phyloP scores from a whole-genome alignment of 345 rosid species.

The Odontarrhena argentea region DNA sequence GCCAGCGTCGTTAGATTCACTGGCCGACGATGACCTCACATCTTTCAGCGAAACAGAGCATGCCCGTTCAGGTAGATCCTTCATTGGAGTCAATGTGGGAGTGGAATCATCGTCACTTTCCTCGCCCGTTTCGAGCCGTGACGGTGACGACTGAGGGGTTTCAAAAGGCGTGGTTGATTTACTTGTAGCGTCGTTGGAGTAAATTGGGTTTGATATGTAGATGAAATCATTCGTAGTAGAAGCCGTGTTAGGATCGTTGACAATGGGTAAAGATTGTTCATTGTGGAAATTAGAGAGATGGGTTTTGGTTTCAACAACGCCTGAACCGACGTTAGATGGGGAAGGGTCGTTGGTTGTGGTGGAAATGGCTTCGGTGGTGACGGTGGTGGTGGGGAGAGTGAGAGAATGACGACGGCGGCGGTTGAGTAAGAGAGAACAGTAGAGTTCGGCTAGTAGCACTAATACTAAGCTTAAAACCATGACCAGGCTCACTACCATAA shows the following conservation, averaged over 20 bases:
- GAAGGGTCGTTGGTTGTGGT: slow-evolving; percentile 5
- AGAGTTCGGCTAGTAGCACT: slow-evolving; percentile 81
- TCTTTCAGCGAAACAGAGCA: slow-evolving; percentile 71
- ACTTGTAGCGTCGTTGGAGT: slow-evolving; percentile 50
- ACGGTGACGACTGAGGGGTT: slow-evolving; percentile 84
- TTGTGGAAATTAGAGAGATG: slow-evolving; percentile 40
- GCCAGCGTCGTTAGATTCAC: slow-evolving; percentile 54
- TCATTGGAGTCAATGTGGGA: slow-evolving; percentile 85
- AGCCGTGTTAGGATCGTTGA: slow-evolving; percentile 24
- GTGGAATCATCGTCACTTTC: slow-evolving; percentile 47
- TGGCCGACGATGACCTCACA: slow-evolving; percentile 55
- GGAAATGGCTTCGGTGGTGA: slow-evolving; percentile 31
- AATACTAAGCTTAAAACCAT: slow-evolving; percentile 71
- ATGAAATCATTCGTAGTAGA: slow-evolving; percentile 47
- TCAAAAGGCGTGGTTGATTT: slow-evolving; percentile 65
- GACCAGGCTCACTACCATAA: slow-evolving; percentile 76
- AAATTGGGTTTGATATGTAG: slow-evolving; percentile 90
- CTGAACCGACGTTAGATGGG: slow-evolving; percentile 43
- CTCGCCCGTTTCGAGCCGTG: slow-evolving; percentile 51
- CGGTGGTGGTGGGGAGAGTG: slow-evolving; percentile 31
- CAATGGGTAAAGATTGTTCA: slow-evolving; percentile 14
- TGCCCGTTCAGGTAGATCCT: slow-evolving; percentile 75
- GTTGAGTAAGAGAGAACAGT: slow-evolving; percentile 75
- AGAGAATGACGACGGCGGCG: slow-evolving; percentile 48
- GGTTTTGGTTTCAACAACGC: slow-evolving; percentile 57